Evolutionary conservation across 306 rosid species (phyloP).

Genomic region (Cicer bijugum): DNA sequence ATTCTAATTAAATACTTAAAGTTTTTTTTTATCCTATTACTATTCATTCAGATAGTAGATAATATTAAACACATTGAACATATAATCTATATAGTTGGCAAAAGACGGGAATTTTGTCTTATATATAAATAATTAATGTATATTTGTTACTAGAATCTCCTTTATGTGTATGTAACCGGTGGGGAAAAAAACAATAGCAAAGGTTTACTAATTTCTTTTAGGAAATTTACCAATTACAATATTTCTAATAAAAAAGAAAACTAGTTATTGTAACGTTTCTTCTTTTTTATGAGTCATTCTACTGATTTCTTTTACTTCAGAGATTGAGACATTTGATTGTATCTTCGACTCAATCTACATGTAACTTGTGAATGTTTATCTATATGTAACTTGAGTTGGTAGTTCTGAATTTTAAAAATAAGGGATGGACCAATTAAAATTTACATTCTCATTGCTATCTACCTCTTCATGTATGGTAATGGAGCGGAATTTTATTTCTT

Average conservation of each 20-base stretch:
- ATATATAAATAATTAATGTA: no score
- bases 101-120: slow-evolving; percentile 23
- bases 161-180: neutral
- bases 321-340: no score
- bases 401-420: no score
- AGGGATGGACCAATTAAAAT: no score
- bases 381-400: no score
- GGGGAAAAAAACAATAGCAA: neutral
- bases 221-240: neutral
- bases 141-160: slow-evolving; percentile 18
- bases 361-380: no score
- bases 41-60: neutral
- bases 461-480: no score
- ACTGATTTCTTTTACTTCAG: neutral
- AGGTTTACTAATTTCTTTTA: neutral
- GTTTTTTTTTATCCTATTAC: neutral
- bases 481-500: no score
- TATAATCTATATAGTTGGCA: slow-evolving; percentile 29
- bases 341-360: no score
- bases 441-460: neutral
- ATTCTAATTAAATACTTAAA: neutral
- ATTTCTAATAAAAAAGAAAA: neutral
- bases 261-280: neutral
- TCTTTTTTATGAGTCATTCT: neutral
- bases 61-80: neutral